Evolutionary conservation across 2,329 filamentous ascomycete species (phyloP).

Genomic region (Plectosphaerella plurivora): DNA sequence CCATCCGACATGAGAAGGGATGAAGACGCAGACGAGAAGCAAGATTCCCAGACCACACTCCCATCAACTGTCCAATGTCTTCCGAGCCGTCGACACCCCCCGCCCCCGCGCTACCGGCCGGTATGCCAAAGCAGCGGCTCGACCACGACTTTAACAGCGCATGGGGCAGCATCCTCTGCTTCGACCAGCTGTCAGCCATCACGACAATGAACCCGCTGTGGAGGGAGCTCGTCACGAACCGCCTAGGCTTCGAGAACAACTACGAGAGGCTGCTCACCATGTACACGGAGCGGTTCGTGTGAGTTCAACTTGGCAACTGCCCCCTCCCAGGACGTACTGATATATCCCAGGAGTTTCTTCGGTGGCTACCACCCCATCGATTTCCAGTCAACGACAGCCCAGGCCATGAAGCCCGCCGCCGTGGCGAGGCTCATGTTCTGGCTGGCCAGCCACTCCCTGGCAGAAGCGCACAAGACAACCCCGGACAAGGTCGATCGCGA

Average conservation of each 20-base stretch:
- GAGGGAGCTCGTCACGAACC: slow-evolving; percentile 16
- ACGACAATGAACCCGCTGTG: slow-evolving; percentile 13
- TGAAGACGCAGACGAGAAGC: neutral
- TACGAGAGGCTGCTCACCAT: slow-evolving; percentile 13
- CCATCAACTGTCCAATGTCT: too few relatives aligned
- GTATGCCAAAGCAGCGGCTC: slow-evolving; percentile 3
- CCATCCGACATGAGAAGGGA: neutral
- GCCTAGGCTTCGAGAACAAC: slow-evolving; percentile 13
- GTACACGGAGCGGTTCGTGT: slow-evolving; percentile 14
- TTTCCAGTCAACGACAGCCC: slow-evolving; percentile 11
- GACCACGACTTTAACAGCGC: slow-evolving; percentile 18
- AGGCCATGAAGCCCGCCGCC: slow-evolving; percentile 12
- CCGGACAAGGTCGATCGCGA: slow-evolving; percentile 8
- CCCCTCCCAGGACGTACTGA: neutral
- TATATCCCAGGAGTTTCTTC: slow-evolving; percentile 10
- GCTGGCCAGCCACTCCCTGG: slow-evolving; percentile 9
- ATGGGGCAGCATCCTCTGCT: slow-evolving; percentile 16
- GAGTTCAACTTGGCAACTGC: neutral
- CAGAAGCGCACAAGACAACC: slow-evolving; percentile 12
- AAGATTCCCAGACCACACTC: neutral
- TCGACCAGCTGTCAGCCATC: slow-evolving; percentile 13
- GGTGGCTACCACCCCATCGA: slow-evolving; percentile 15
- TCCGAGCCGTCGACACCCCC: neutral
- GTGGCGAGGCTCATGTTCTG: slow-evolving; percentile 15
- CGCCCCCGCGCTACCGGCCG: neutral